A percentile compares a stretch with the other conserved stretches of the same genome.
Conservation (phyloP, 2,329 filamentous ascomycete species). For the Paraconiothyrium sp. region DNA sequence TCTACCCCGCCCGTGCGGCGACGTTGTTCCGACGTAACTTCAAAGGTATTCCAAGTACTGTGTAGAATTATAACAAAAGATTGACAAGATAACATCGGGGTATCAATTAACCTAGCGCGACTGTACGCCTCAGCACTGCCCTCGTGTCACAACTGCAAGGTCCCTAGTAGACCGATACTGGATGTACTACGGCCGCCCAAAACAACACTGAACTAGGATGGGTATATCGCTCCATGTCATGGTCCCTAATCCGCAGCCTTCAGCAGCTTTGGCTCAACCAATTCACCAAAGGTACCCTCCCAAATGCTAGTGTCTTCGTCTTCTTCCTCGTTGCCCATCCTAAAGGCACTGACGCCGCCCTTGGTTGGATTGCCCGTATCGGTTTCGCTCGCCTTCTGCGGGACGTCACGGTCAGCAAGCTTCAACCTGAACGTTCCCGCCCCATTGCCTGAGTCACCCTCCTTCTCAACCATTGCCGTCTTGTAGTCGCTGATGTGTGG, state of each 20-base stretch:
- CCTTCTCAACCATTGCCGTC: slow-evolving; percentile 68
- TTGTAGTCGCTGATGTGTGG: slow-evolving; percentile 69
- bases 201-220: background rate
- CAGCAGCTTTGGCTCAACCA: slow-evolving; percentile 42
- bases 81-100: background rate
- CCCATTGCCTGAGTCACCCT: slow-evolving; percentile 54
- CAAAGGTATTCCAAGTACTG: too few relatives aligned
- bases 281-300: slow-evolving; percentile 38
- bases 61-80: too few relatives aligned
- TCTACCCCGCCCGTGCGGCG: background rate
- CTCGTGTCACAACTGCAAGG: background rate
- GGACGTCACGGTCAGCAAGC: slow-evolving; percentile 75
- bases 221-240: background rate
- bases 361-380: slow-evolving; percentile 78
- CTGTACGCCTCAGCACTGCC: background rate
- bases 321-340: slow-evolving; percentile 34
- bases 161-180: background rate
- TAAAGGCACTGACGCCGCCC: slow-evolving; percentile 63
- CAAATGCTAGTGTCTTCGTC: slow-evolving; percentile 38
- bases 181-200: background rate
- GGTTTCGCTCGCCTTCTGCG: slow-evolving; percentile 60
- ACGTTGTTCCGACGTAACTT: background rate
- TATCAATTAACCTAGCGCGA: slow-evolving; percentile 1
- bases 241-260: slow-evolving; percentile 26
- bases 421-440: slow-evolving; percentile 67